Evolutionary conservation across 176 grass and related monocot species (phyloP).

Genomic region (Oryza glumipatula): DNA sequence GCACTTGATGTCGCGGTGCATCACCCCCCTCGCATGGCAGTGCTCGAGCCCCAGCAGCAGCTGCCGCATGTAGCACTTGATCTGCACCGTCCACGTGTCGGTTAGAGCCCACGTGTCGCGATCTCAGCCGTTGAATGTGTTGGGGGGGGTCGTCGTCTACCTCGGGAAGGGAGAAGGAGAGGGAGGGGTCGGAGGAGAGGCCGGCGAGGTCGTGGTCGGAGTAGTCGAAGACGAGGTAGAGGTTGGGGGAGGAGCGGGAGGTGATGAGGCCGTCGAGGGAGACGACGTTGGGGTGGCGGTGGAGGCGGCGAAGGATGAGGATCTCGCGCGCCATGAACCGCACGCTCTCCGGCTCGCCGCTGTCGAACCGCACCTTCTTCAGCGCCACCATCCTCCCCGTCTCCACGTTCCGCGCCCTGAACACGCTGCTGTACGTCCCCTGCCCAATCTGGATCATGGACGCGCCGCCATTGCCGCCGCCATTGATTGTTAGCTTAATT

Average conservation of each 20-base stretch:
- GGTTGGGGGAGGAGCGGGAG: slow-evolving; percentile 41
- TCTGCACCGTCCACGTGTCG: slow-evolving; percentile 37
- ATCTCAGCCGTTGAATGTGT: too few species aligned
- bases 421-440: slow-evolving; percentile 72
- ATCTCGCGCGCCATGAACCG: slow-evolving; percentile 70
- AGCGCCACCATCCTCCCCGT: slow-evolving; percentile 51
- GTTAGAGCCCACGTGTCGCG: too few species aligned
- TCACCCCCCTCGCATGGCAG: slow-evolving; percentile 78
- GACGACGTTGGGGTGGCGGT: slow-evolving; percentile 56
- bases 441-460: slow-evolving; percentile 37
- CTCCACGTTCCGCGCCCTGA: slow-evolving; percentile 42
- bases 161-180: slow-evolving; percentile 52
- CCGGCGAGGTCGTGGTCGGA: slow-evolving; percentile 81
- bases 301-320: slow-evolving; percentile 54
- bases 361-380: slow-evolving; percentile 77
- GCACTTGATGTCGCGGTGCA: slow-evolving; percentile 97
- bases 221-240: slow-evolving; percentile 80
- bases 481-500: background rate
- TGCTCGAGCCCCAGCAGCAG: slow-evolving; percentile 81
- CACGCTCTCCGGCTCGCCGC: slow-evolving; percentile 64
- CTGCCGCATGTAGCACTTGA: slow-evolving; percentile 97
- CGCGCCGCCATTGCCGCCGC: background rate
- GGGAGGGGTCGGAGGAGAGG: slow-evolving; percentile 46
- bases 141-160: background rate
- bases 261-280: slow-evolving; percentile 51